These are phyloP conservation scores for Pecoramyces ruminantium DNA, from an alignment of 192 early-diverging fungal genomes.

Conservation along the genomic window DNA sequence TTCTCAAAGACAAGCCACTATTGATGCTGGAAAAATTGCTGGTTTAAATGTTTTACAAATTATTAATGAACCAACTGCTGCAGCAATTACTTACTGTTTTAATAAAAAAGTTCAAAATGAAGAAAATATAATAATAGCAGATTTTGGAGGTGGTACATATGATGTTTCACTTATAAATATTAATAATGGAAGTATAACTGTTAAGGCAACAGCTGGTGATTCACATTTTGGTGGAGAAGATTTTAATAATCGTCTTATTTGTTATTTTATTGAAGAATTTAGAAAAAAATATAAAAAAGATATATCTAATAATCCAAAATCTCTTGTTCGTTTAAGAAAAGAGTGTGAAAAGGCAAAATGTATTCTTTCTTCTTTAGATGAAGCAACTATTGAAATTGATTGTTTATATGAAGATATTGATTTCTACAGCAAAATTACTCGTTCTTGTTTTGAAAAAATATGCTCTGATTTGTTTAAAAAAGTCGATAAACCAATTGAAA, in stretches of 20 bases:
- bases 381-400: constrained; percentile 80
- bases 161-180: constrained; percentile 91
- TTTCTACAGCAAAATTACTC: constrained; percentile 80
- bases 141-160: constrained; percentile 93
- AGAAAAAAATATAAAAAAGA: constrained; percentile 83
- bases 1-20: constrained; percentile 84
- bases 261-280: constrained; percentile 78
- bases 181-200: constrained; percentile 87
- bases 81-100: constrained; percentile 87
- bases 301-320: constrained; percentile 61
- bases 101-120: constrained; percentile 67
- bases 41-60: constrained; percentile 70
- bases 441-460: constrained; percentile 91
- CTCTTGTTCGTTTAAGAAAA: constrained; percentile 81
- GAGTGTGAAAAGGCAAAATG: constrained; percentile 95
- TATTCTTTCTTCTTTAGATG: constrained; percentile 77
- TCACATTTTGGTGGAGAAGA: constrained; percentile 82
- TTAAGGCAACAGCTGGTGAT: constrained; percentile 87
- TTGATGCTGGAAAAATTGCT: constrained; percentile 70
- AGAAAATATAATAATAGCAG: constrained; percentile 83
- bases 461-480: constrained; percentile 78
- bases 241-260: constrained; percentile 87
- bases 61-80: constrained; percentile 85
- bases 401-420: constrained; percentile 70
- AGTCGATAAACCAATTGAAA: too few species aligned